Base-by-base conservation (phyloP, 352 stramenopile genomes). In the Phytophthora vignae region DNA sequence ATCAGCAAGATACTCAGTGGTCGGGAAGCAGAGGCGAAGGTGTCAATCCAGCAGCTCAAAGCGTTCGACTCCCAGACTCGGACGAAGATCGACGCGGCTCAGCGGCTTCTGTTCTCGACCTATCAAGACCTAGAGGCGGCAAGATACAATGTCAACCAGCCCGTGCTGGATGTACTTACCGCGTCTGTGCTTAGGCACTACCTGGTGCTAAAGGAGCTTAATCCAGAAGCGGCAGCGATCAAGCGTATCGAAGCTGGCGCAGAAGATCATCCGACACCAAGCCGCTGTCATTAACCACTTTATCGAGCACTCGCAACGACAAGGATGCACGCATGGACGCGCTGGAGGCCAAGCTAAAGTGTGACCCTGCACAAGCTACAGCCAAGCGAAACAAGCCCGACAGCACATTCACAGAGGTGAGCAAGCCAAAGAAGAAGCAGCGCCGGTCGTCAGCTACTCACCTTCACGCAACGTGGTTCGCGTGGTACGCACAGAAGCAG, bases 401-500 rank as follows among this genome's bases (percentile, higher is more conserved):
- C 27, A 31, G 27, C 27, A 31, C 27, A 31, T 8, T 8, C 27
- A 31, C 27, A 31, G 62, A 58, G 14, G 59, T 62, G 0, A 69
- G 38, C 31, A 42, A 50, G 7, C 40, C 42, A 17, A 63, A 69
- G 49, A 63, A 62, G 44, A 60, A 60, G 8, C 40, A 56, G 21
- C 14, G 42, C 31, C 36, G 31, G 19, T 14, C 22, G 27, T 61
- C 65, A 4, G 25, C 52, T 1, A 73, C 66, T 62, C 53, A 73
- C 66, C 66, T 73, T 33, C 42, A 52, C 9, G 53, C 40, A 3
- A 66, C 33, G 4, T 76, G 69, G 69, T 76, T 69, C n/a, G 40
- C 57, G 9, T 76, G 57, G 57, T 71, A 71, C 50, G n/a, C 57
- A 0, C 56, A 61, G 1, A 38, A 72, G n/a, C 58, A 62, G 2